phyloP scores from a whole-genome alignment of 2,329 filamentous ascomycete species.

The Colletotrichum simmondsii region DNA sequence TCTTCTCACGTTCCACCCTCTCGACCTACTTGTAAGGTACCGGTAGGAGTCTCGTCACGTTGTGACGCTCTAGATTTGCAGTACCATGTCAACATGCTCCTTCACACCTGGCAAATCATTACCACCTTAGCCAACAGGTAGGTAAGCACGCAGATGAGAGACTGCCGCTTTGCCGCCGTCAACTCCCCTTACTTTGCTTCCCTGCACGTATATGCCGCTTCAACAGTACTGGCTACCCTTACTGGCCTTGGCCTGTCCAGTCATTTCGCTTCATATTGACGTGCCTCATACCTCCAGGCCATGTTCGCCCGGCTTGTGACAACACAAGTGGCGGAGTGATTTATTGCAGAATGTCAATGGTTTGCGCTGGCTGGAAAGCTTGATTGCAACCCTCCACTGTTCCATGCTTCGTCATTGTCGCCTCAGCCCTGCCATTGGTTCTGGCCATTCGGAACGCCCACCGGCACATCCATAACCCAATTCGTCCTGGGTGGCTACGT shows the following conservation, averaged over 20 bases:
- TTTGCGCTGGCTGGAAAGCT: neutral
- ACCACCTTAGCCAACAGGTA: neutral
- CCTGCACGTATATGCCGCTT: conserved; percentile 12
- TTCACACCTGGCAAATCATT: neutral
- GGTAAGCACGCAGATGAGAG: neutral
- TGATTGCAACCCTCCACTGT: conserved; percentile 3
- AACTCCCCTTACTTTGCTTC: conserved; percentile 7
- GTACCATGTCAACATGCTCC: neutral
- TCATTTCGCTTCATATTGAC: conserved; percentile 15
- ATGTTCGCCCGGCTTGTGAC: conserved; percentile 27
- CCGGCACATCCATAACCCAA: neutral
- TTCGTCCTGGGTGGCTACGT: neutral
- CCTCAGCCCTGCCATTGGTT: neutral
- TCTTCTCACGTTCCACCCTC: conserved; percentile 1
- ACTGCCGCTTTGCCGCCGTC: conserved; percentile 7
- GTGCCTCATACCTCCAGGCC: neutral
- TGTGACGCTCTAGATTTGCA: neutral
- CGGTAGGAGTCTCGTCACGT: neutral
- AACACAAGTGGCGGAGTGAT: conserved; percentile 27
- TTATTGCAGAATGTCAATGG: conserved; percentile 17
- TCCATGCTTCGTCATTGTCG: conserved; percentile 3
- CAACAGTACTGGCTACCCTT: conserved; percentile 7
- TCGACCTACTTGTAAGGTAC: neutral
- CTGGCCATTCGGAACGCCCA: neutral
- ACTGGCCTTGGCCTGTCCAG: neutral